Percentiles rank a stretch among this genome's conserved stretches.
Conservation (phyloP, 78 protist genomes). For the Dictyostelium capitatum region DNA sequence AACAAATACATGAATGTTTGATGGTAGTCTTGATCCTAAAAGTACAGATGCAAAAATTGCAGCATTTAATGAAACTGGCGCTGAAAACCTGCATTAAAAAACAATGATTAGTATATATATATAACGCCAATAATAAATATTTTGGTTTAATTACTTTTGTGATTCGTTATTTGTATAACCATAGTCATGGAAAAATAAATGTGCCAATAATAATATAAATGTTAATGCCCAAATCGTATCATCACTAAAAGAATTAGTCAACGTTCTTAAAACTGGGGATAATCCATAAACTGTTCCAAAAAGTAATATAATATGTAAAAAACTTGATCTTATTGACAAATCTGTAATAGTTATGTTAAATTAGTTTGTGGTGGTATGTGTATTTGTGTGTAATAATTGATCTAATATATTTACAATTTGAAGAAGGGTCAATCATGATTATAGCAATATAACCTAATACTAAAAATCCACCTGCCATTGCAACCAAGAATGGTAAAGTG, state of each 20-base stretch:
- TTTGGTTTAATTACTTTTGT: neutral
- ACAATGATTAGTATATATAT: neutral
- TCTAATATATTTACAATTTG: slow-evolving; percentile 39
- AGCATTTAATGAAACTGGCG: slow-evolving; percentile 87
- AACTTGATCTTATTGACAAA: slow-evolving; percentile 48
- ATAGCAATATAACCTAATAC: slow-evolving; percentile 61
- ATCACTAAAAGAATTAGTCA: slow-evolving; percentile 81
- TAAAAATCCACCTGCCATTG: slow-evolving; percentile 48
- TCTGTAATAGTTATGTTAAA: neutral
- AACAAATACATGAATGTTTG: slow-evolving; percentile 84
- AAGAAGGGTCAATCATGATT: slow-evolving; percentile 54
- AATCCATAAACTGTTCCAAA: slow-evolving; percentile 75
- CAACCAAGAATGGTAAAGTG: slow-evolving; percentile 28
- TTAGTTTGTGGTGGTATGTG: neutral
- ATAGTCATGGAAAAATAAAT: slow-evolving; percentile 85
- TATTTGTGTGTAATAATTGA: neutral
- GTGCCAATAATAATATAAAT: slow-evolving; percentile 75
- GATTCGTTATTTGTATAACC: slow-evolving; percentile 74
- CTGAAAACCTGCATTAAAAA: slow-evolving; percentile 34
- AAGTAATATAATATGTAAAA: slow-evolving; percentile 73
- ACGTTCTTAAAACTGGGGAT: slow-evolving; percentile 86
- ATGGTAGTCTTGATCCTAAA: slow-evolving; percentile 84
- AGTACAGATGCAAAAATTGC: slow-evolving; percentile 89
- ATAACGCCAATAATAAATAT: no score
- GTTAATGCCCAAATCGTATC: slow-evolving; percentile 89